These are phyloP conservation scores for Tuber borchii DNA, from an alignment of 495 filamentous ascomycete species.

Conservation along the genomic window DNA sequence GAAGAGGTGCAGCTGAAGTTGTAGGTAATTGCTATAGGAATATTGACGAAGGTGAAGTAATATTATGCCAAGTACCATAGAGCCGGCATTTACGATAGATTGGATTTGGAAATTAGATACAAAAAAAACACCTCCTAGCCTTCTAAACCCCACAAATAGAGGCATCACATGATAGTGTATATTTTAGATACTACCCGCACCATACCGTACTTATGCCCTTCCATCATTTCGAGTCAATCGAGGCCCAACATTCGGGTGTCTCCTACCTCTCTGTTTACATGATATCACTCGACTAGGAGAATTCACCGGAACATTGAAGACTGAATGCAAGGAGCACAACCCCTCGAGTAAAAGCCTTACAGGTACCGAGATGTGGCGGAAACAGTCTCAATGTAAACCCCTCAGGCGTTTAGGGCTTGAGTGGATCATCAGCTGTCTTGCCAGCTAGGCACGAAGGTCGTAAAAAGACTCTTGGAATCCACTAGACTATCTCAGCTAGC, in stretches of 20 bases:
- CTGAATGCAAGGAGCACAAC: neutral
- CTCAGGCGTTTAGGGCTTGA: too few species aligned
- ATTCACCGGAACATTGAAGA: neutral
- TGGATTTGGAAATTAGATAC: neutral
- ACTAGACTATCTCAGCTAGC: too few species aligned
- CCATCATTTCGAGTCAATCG: neutral
- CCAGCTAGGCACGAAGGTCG: too few species aligned
- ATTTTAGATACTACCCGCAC: neutral
- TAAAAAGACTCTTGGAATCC: too few species aligned
- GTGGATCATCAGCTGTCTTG: too few species aligned
- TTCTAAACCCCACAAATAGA: neutral
- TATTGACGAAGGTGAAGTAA: neutral
- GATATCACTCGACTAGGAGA: neutral
- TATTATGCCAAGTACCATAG: neutral
- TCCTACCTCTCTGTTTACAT: neutral
- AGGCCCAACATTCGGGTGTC: neutral
- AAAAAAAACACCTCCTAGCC: neutral
- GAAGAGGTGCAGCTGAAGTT: neutral
- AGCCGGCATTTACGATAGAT: neutral
- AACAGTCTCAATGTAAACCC: too few species aligned
- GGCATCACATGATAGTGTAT: neutral
- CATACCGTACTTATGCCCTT: neutral
- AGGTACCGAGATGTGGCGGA: too few species aligned
- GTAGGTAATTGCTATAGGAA: neutral
- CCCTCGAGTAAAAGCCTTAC: neutral